Conservation (phyloP, 1,284 basidiomycete species). For the Cutaneotrichosporon mucoides region DNA sequence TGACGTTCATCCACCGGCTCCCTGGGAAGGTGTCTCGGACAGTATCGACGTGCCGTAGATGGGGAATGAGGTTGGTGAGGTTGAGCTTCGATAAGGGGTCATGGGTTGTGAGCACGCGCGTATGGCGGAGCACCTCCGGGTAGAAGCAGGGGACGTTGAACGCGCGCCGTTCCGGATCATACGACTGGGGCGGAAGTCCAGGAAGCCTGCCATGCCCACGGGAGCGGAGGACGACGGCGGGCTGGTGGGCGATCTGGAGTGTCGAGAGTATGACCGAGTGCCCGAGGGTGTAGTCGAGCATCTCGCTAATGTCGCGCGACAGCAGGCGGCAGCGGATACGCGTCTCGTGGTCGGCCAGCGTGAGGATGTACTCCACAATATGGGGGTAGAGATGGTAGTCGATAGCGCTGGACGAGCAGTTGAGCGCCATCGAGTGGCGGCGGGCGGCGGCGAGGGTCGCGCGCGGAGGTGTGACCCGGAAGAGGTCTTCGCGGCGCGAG, state of each 20-base stretch:
- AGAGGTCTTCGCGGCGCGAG: background rate
- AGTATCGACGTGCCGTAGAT: background rate
- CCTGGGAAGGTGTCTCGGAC: background rate
- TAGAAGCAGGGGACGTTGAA: background rate
- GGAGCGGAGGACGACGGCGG: background rate
- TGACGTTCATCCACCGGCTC: background rate
- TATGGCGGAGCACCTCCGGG: background rate
- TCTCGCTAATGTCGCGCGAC: background rate
- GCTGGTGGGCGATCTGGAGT: background rate
- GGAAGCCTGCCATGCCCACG: background rate
- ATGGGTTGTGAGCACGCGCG: background rate
- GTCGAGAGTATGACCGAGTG: background rate
- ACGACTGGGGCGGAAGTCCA: background rate
- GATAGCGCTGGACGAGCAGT: background rate
- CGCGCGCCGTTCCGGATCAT: background rate
- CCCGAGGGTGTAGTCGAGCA: background rate
- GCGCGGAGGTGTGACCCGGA: background rate
- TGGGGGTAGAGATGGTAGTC: background rate
- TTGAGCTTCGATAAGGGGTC: background rate
- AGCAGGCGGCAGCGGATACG: background rate
- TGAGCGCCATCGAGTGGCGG: background rate
- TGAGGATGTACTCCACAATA: background rate
- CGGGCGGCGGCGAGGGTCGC: background rate
- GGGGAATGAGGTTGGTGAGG: background rate
- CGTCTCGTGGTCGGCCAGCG: background rate